Percentiles rank a stretch among this genome's conserved stretches.
Evolutionary conservation across 1,139 yeast genomes (phyloP).

Genomic region (Kluyveromyces sp.): DNA sequence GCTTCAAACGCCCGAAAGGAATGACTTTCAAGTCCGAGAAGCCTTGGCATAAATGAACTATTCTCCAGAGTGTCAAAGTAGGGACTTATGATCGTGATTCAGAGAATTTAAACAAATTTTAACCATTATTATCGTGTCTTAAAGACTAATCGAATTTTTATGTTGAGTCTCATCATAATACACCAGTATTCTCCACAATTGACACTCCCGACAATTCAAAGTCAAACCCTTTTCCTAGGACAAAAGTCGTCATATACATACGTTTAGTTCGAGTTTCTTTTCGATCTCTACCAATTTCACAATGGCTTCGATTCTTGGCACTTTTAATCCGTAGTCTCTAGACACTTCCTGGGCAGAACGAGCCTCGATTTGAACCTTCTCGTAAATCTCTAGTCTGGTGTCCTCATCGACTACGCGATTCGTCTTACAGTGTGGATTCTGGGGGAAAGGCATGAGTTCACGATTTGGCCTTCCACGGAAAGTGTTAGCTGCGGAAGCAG

Average conservation of each 20-base stretch:
- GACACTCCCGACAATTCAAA: too few species aligned
- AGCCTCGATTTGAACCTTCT: slow-evolving; percentile 48
- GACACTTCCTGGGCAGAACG: slow-evolving; percentile 68
- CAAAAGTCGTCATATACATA: slow-evolving; percentile 39
- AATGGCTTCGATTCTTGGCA: slow-evolving; percentile 83
- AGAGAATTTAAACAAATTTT: slow-evolving; percentile 30
- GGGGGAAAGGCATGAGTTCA: slow-evolving; percentile 68
- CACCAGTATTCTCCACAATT: background rate
- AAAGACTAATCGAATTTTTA: slow-evolving; percentile 67
- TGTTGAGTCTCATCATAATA: slow-evolving; percentile 41
- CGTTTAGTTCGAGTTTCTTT: slow-evolving; percentile 50
- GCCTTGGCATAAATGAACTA: too few species aligned
- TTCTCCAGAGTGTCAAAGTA: too few species aligned
- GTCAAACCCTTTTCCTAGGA: too few species aligned
- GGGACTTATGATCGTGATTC: slow-evolving; percentile 9
- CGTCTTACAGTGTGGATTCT: slow-evolving; percentile 62
- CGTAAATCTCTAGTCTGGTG: slow-evolving; percentile 52
- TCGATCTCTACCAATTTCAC: slow-evolving; percentile 62
- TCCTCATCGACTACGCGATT: slow-evolving; percentile 52
- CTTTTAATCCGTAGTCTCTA: slow-evolving; percentile 68
- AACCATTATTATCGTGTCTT: slow-evolving; percentile 60
- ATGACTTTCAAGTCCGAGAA: too few species aligned
- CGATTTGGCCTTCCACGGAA: slow-evolving; percentile 32
- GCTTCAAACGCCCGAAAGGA: too few species aligned
- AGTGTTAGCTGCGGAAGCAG: slow-evolving; percentile 16